Evolutionary conservation across 148 eudicot genomes (phyloP).

Genomic region (Polygonum aviculare): DNA sequence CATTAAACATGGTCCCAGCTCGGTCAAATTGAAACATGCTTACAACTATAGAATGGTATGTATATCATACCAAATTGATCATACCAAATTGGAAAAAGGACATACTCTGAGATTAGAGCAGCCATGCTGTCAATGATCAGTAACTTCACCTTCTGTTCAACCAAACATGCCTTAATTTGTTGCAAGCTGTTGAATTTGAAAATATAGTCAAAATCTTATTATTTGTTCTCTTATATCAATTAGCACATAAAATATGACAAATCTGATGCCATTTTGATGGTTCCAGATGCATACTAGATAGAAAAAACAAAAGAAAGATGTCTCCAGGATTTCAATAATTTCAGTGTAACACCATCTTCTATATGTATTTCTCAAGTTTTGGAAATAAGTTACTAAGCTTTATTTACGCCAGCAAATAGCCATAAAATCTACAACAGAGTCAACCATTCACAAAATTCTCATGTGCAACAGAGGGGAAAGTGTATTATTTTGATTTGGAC

Average conservation of each 20-base stretch:
- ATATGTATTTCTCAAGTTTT: neutral
- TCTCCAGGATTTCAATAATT: neutral
- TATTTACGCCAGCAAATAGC: neutral
- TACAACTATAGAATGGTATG: neutral
- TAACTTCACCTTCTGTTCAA: conserved; percentile 67
- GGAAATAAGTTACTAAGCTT: neutral
- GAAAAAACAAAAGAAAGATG: neutral
- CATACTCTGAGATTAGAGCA: conserved; percentile 64
- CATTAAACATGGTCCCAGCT: neutral
- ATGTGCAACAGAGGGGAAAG: neutral
- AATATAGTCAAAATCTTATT: neutral
- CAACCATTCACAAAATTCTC: neutral
- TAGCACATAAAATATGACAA: neutral
- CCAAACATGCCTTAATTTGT: conserved; percentile 61
- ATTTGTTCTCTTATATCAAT: neutral
- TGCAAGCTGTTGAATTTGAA: conserved; percentile 54
- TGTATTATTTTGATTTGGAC: neutral
- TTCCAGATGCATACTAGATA: neutral
- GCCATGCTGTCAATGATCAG: conserved; percentile 87
- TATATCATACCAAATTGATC: neutral
- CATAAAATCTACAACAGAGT: neutral
- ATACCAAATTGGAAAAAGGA: no score
- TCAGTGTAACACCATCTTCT: neutral
- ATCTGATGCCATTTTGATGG: neutral
- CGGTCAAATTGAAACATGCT: neutral